A percentile compares a stretch with the other conserved stretches of the same genome.
Conservation (phyloP, 2,329 filamentous ascomycete species). For the Curvularia verruculosa region DNA sequence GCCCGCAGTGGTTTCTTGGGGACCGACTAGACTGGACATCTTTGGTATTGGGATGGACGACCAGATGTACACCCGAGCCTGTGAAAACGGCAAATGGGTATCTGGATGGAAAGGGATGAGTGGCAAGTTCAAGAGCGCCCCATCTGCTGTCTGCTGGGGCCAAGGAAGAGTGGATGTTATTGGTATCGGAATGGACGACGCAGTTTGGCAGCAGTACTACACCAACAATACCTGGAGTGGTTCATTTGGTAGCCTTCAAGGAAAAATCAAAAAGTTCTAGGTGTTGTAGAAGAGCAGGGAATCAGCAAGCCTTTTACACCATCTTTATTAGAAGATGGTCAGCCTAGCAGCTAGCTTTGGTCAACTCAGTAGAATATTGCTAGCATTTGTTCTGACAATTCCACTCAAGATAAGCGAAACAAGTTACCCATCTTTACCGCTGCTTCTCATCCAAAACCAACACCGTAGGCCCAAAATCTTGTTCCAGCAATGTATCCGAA, state of each 20-base stretch:
- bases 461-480: slow-evolving; percentile 32
- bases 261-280: neutral
- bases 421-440: neutral
- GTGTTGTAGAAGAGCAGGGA: too few species aligned
- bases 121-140: neutral
- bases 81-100: neutral
- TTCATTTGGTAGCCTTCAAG: neutral
- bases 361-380: neutral
- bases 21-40: neutral
- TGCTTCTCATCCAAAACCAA: slow-evolving; percentile 12
- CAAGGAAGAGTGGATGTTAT: neutral
- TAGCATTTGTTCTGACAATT: neutral
- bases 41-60: neutral
- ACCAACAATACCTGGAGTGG: neutral
- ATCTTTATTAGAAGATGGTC: neutral
- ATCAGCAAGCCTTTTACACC: neutral
- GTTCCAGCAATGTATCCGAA: slow-evolving; percentile 16
- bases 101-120: neutral
- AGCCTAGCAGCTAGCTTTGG: neutral
- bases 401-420: neutral
- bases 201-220: neutral
- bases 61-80: neutral
- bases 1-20: neutral
- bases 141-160: neutral
- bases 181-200: neutral